Conservation (phyloP, 352 stramenopile genomes). For the Globisporangium okanoganense region DNA sequence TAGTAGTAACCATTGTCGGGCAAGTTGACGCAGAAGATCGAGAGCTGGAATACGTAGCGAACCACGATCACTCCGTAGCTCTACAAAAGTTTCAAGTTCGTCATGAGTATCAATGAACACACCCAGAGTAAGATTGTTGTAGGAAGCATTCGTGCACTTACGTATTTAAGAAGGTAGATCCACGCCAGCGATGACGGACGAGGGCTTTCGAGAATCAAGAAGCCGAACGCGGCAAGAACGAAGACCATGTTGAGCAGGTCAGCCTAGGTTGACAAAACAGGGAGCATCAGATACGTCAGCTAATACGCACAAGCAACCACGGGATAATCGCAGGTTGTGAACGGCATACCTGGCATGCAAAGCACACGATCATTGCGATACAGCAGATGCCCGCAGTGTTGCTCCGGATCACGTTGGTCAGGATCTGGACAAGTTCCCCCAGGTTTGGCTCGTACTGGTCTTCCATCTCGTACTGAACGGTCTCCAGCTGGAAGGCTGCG, state of each 20-base stretch:
- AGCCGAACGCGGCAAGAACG: conserved; percentile 61
- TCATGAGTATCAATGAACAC: not conserved
- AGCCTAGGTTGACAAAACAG: conserved; percentile 28
- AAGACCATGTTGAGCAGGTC: conserved; percentile 82
- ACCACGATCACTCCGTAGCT: conserved; percentile 48
- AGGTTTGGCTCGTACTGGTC: conserved; percentile 69
- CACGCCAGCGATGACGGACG: conserved; percentile 55
- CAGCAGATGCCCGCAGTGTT: conserved; percentile 61
- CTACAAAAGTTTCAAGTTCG: conserved; percentile 19
- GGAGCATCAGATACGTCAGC: conserved; percentile 5
- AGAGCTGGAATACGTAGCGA: conserved; percentile 80
- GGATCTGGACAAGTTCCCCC: conserved; percentile 48
- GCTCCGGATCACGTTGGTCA: conserved; percentile 66
- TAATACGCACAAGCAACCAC: not conserved
- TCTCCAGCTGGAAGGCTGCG: conserved; percentile 65
- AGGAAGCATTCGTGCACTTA: conserved; percentile 28
- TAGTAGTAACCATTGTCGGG: conserved; percentile 55
- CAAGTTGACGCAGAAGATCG: conserved; percentile 77
- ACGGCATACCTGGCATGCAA: conserved; percentile 60
- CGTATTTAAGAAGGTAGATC: conserved; percentile 78
- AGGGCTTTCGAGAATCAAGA: conserved; percentile 74
- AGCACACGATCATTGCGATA: conserved; percentile 57
- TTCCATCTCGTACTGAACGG: conserved; percentile 67
- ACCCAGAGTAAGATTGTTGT: not conserved
- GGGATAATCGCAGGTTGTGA: not conserved